A percentile compares a stretch with the other conserved stretches of the same genome.
Conservation (phyloP, 495 filamentous ascomycete species). For the Corynascus novoguineensis region DNA sequence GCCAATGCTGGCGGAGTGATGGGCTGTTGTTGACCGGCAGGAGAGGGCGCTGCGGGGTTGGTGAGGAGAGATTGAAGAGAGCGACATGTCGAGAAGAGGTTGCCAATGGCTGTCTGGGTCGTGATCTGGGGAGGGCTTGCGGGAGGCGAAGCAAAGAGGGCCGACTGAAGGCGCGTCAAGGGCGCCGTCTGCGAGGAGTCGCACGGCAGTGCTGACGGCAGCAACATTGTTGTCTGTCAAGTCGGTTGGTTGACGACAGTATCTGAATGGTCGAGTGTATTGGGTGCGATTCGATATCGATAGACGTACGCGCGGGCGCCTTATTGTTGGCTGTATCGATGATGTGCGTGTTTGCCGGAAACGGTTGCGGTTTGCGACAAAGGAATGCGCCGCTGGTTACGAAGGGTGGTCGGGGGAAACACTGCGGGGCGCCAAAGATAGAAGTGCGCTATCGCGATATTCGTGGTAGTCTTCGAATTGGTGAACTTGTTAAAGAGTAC, state of each 20-base stretch:
- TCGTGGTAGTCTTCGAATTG: not conserved
- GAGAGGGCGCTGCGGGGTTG: slow-evolving; percentile 36
- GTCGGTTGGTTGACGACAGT: not conserved
- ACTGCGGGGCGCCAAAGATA: not conserved
- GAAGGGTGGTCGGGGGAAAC: not conserved
- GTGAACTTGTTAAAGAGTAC: not conserved
- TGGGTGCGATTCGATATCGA: not conserved
- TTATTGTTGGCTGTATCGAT: slow-evolving; percentile 5
- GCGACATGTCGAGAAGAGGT: slow-evolving; percentile 64
- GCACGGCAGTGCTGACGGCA: slow-evolving; percentile 67
- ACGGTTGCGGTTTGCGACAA: slow-evolving; percentile 14
- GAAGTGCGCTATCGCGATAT: not conserved
- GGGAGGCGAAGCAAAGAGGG: slow-evolving; percentile 57
- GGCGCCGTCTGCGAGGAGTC: slow-evolving; percentile 50
- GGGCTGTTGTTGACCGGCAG: slow-evolving; percentile 30
- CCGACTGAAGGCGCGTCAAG: slow-evolving; percentile 47
- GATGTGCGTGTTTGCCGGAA: slow-evolving; percentile 3
- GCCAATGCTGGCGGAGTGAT: slow-evolving; percentile 45
- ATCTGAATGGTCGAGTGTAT: not conserved
- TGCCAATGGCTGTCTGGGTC: slow-evolving; percentile 47
- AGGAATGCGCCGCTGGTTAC: slow-evolving; percentile 13
- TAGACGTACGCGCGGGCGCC: slow-evolving; percentile 1
- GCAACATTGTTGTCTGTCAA: slow-evolving; percentile 50
- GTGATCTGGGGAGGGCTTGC: slow-evolving; percentile 57
- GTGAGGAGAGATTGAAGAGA: slow-evolving; percentile 63